phyloP scores from a whole-genome alignment of 495 filamentous ascomycete genomes.

The Penicillium cosmopolitanum region DNA sequence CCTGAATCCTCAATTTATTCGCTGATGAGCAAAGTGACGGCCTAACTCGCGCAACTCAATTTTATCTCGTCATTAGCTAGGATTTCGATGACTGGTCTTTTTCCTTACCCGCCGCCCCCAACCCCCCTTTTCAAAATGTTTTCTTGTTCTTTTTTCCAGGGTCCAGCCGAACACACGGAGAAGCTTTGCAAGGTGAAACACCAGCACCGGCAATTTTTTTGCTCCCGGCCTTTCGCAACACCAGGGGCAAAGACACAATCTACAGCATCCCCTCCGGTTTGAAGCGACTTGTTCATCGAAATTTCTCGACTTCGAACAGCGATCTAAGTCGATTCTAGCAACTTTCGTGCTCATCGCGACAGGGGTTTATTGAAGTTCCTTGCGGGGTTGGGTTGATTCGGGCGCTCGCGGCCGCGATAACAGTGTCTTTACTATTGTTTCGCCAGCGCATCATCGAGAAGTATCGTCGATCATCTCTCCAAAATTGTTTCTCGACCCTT shows the following conservation, averaged over 20 bases:
- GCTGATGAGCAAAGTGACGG: not conserved
- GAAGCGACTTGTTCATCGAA: not conserved
- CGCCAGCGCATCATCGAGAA: not conserved
- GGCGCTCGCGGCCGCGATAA: conserved; percentile 3
- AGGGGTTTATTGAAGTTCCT: not conserved
- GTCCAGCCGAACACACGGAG: conserved; percentile 11
- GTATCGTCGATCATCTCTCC: not conserved
- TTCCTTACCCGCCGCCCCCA: not conserved
- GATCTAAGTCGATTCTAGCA: not conserved
- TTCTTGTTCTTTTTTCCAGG: not conserved
- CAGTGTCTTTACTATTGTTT: not conserved
- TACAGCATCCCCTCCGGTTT: conserved; percentile 2
- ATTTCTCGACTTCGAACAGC: conserved; percentile 1
- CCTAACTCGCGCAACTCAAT: not conserved
- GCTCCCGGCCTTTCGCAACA: not conserved
- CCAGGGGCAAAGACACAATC: not conserved
- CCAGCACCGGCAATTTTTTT: conserved; percentile 4
- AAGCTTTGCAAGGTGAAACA: conserved; percentile 22
- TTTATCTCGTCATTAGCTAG: conserved; percentile 1
- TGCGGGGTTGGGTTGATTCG: not conserved
- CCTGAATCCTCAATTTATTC: not conserved
- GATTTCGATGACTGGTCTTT: not conserved
- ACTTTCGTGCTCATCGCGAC: not conserved
- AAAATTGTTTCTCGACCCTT: not conserved
- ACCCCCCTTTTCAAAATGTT: not conserved